Percentiles rank a stretch among this genome's conserved stretches.
Conservation (phyloP, 805 yeast genomes). For the Schwanniomyces polymorphus region DNA sequence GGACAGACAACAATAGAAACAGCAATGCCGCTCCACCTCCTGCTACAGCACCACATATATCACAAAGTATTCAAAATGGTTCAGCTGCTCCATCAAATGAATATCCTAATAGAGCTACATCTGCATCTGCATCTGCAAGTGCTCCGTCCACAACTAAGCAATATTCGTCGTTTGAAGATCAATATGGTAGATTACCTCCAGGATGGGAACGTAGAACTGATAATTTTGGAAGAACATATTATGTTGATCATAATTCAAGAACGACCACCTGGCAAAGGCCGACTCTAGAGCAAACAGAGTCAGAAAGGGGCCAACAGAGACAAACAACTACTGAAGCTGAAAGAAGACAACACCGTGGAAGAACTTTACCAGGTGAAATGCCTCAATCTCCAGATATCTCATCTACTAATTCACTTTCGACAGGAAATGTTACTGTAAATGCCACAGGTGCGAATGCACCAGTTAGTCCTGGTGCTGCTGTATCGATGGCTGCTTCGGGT, state of each 20-base stretch:
- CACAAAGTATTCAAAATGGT: conserved; percentile 8
- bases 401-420: conserved; percentile 18
- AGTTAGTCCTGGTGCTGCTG: conserved; percentile 67
- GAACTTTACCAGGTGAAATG: conserved; percentile 77
- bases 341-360: conserved; percentile 84
- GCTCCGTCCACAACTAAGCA: conserved; percentile 47
- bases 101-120: conserved; percentile 7
- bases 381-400: conserved; percentile 34
- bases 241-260: conserved; percentile 96
- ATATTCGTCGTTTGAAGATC: conserved; percentile 94
- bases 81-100: conserved; percentile 12
- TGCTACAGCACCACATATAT: conserved; percentile 19
- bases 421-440: conserved; percentile 49
- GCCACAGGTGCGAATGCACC: conserved; percentile 47
- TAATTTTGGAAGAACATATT: conserved; percentile 94
- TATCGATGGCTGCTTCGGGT: conserved; percentile 70
- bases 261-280: conserved; percentile 99
- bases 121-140: no score
- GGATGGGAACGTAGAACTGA: conserved; percentile 99
- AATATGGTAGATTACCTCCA: conserved; percentile 91
- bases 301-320: conserved; percentile 63
- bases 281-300: conserved; percentile 73
- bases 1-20: conserved; percentile 9
- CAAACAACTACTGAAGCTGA: conserved; percentile 79
- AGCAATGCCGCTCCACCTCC: conserved; percentile 11